Evolutionary conservation across 192 early-diverging fungal genomes (phyloP), one percentile per base, ranked within the genome.

Genomic region (Backusella australiensis): DNA sequence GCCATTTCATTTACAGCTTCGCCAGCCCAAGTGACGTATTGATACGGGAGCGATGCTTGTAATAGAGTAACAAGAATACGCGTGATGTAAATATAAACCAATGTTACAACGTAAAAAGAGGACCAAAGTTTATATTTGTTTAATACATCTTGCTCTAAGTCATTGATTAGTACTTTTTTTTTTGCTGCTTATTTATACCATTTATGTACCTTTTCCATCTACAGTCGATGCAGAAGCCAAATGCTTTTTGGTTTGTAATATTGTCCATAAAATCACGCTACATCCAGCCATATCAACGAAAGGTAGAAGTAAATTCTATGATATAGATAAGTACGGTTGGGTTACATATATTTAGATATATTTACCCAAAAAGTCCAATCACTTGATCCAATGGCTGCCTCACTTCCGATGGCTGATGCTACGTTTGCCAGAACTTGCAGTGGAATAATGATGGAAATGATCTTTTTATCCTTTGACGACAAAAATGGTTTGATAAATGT

Each of bases 401-500:
- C 88, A 41, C 69, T 85, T 32, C 69, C 65, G 12, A 89, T 80
- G 7, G 83, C 82, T 8, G 80, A 78, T 6, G 86, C 88, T 35
- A 87, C 76, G 65, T 87, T 87, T 59, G 88, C 84, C 11, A 89
- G 34, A 19, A 87, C 81, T 74, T 89, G 88, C 1, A 87, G 71
- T 21, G 88, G 88, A 12, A 89, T 80, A 41, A 89, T 82, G 35
- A 84, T 76, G 6, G 81, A 82, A 36, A 89, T 83, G n/a, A 89
- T 78, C 67, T 78, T 80, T 68, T 89, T 89, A 74, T 89, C 88
- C 39, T 83, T 84, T 71, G 76, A 69, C 3, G 85, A 86, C 23
- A 89, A 63, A 71, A 89, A 89, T 56, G 86, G 86, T 63, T 87
- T 86, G 67, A 89, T 87, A 75, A 89, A 89, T 80, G 87, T 85